phyloP scores from a whole-genome alignment of 2,329 filamentous ascomycete species.

The Xylaria sp. region DNA sequence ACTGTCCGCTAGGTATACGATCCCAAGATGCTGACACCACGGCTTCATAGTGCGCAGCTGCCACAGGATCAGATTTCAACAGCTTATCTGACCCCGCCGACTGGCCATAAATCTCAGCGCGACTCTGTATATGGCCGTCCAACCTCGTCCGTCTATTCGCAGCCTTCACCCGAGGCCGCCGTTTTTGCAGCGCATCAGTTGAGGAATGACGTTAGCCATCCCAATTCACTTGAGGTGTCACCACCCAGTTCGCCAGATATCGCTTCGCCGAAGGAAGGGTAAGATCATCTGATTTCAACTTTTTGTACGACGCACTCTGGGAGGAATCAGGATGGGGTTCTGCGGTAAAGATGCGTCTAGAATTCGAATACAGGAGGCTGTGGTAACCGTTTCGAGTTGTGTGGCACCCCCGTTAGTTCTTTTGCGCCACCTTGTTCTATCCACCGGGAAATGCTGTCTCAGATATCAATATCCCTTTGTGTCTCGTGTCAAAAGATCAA shows the following conservation, averaged over 20 bases:
- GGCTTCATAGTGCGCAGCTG: conserved; percentile 27
- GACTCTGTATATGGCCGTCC: conserved; percentile 50
- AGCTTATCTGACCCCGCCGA: conserved; percentile 38
- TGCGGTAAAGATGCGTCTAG: neutral
- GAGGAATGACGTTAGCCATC: conserved; percentile 31
- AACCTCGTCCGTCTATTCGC: conserved; percentile 67
- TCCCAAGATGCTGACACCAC: conserved; percentile 36
- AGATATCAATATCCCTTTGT: neutral
- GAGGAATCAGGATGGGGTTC: neutral
- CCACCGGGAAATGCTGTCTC: neutral
- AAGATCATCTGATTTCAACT: conserved; percentile 40
- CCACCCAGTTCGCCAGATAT: conserved; percentile 64
- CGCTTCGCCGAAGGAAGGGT: conserved; percentile 46
- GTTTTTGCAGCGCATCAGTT: conserved; percentile 42
- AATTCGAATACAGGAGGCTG: neutral
- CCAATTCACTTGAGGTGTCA: conserved; percentile 51
- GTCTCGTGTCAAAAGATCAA: neutral
- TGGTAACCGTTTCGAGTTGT: neutral
- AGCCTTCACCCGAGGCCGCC: conserved; percentile 52
- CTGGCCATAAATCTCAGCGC: conserved; percentile 43
- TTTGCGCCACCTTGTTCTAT: neutral
- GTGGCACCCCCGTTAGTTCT: neutral
- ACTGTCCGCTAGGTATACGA: no score
- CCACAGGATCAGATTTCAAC: conserved; percentile 38
- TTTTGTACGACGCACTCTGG: neutral